A percentile compares a stretch with the other conserved stretches of the same genome.
These are phyloP conservation scores for Lasiodiplodia gonubiensis DNA, from an alignment of 2,329 filamentous ascomycete genomes.

Conservation along the genomic window DNA sequence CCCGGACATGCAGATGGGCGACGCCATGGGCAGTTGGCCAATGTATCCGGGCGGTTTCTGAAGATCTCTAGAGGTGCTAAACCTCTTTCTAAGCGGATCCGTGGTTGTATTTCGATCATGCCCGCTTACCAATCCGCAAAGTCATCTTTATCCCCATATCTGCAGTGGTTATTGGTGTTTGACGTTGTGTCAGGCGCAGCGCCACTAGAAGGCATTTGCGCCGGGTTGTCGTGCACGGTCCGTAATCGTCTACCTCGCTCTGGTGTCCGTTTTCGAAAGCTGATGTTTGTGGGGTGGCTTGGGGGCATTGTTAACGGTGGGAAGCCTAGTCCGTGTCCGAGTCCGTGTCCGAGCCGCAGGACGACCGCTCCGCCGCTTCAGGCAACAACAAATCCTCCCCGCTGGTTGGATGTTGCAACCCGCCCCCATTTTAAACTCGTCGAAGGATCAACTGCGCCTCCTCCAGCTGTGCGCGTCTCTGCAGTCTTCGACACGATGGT, in stretches of 20 bases:
- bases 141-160: neutral
- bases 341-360: conserved; percentile 7
- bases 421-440: too few relatives aligned
- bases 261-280: neutral
- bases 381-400: neutral
- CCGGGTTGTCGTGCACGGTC: neutral
- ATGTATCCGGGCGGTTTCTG: neutral
- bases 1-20: neutral
- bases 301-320: neutral
- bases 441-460: conserved; percentile 16
- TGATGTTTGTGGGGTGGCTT: neutral
- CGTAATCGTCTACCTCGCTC: neutral
- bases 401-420: neutral
- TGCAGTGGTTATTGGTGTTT: neutral
- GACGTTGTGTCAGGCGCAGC: neutral
- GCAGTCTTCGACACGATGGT: too few relatives aligned
- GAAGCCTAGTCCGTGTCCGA: conserved; percentile 6
- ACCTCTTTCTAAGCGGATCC: neutral
- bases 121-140: neutral
- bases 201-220: neutral
- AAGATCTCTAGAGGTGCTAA: neutral
- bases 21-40: neutral
- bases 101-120: neutral
- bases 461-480: neutral
- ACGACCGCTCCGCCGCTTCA: neutral